A percentile compares a stretch with the other conserved stretches of the same genome.
phyloP scores from a whole-genome alignment of 257 asterid species.

The Anisodus acutangulus region DNA sequence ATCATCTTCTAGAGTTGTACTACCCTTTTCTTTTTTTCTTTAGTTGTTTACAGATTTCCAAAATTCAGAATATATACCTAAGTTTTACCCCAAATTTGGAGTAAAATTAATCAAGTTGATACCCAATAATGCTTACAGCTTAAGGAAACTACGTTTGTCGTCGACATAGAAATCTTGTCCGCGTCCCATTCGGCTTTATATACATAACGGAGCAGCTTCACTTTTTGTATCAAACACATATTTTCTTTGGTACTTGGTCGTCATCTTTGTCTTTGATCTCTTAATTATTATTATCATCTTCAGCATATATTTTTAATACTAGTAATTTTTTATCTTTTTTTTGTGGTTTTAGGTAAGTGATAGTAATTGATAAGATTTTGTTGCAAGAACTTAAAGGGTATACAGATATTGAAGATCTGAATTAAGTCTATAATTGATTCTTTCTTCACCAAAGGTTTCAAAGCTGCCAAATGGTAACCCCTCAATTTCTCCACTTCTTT shows the following conservation, averaged over 20 bases:
- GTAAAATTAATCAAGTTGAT: not conserved
- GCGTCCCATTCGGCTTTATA: constrained; percentile 46
- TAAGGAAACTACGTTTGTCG: constrained; percentile 30
- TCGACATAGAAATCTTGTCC: constrained; percentile 33
- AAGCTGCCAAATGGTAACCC: constrained; percentile 81
- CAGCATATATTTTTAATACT: no score
- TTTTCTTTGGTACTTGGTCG: constrained; percentile 7
- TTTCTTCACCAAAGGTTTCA: constrained; percentile 79
- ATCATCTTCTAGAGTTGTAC: not conserved
- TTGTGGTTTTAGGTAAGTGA: constrained; percentile 24
- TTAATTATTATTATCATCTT: no score
- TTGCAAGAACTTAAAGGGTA: not conserved
- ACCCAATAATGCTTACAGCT: constrained; percentile 30
- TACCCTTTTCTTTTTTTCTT: not conserved
- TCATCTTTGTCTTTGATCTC: not conserved
- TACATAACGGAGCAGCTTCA: constrained; percentile 39
- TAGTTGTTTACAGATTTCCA: no score
- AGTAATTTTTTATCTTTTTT: not conserved
- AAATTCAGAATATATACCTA: not conserved
- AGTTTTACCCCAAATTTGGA: not conserved
- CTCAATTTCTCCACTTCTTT: not conserved
- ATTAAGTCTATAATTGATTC: constrained; percentile 52
- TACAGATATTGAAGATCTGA: constrained; percentile 23
- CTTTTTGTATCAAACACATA: not conserved
- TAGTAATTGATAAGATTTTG: not conserved